phyloP scores from a whole-genome alignment of 148 eudicot genomes.

The Rhododendron kiyosumense region DNA sequence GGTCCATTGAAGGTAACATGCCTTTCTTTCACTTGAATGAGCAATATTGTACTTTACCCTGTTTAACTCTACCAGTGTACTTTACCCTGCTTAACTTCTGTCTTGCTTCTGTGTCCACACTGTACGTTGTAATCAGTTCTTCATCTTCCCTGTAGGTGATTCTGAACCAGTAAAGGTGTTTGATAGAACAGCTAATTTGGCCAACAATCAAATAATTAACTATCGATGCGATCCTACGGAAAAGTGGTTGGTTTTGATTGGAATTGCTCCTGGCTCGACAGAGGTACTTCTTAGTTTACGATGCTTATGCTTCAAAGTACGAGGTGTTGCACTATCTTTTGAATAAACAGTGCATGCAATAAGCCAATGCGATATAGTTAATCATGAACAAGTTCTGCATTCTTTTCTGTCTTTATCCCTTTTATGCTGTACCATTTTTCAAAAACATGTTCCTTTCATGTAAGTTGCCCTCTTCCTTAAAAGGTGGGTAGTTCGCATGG shows the following conservation, averaged over 20 bases:
- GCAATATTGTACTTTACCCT: neutral
- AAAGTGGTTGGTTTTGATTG: slow-evolving; percentile 95
- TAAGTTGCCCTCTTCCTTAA: neutral
- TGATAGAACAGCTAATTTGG: slow-evolving; percentile 81
- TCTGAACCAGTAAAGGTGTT: slow-evolving; percentile 87
- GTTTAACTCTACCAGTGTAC: neutral
- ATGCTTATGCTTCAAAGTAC: neutral
- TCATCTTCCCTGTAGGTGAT: slow-evolving; percentile 46
- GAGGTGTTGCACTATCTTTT: neutral
- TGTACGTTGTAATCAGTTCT: neutral
- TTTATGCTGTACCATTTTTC: neutral
- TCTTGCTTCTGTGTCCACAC: neutral
- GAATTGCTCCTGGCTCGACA: slow-evolving; percentile 88
- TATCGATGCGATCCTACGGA: slow-evolving; percentile 86
- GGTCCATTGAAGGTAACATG: slow-evolving; percentile 85
- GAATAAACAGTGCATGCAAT: slow-evolving; percentile 5
- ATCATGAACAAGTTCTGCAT: neutral
- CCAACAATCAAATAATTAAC: slow-evolving; percentile 86
- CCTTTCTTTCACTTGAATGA: neutral
- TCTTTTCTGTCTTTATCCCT: neutral
- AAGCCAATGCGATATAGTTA: neutral
- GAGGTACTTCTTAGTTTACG: slow-evolving; percentile 41
- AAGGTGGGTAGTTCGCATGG: neutral
- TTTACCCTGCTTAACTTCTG: neutral
- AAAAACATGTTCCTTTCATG: neutral